phyloP scores from a whole-genome alignment of 2,329 filamentous ascomycete species.

The Phyllosticta citrichinensis region DNA sequence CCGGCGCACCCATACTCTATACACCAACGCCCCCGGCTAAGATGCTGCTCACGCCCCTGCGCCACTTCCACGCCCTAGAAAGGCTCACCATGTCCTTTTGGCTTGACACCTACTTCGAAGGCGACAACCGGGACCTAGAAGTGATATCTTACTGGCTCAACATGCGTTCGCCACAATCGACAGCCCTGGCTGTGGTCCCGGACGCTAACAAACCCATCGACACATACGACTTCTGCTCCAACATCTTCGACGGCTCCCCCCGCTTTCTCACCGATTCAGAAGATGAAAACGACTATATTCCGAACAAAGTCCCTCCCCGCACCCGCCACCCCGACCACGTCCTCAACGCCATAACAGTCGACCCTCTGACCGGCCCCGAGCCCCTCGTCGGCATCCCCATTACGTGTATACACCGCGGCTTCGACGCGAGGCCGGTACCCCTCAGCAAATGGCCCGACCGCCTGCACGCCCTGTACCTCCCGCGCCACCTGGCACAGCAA shows the following conservation, averaged over 20 bases:
- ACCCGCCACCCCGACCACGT: background rate
- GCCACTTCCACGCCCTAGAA: conserved; percentile 33
- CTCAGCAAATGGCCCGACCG: conserved; percentile 29
- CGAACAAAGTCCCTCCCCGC: background rate
- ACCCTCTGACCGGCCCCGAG: conserved; percentile 21
- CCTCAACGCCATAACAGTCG: conserved; percentile 10
- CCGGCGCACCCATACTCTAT: conserved; percentile 33
- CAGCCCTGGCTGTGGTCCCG: conserved; percentile 24
- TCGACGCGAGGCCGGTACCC: conserved; percentile 12
- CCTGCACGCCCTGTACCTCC: conserved; percentile 30
- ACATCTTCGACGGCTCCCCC: background rate
- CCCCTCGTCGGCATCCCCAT: conserved; percentile 8
- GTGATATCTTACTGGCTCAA: conserved; percentile 37
- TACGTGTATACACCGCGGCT: background rate
- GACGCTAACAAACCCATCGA: background rate
- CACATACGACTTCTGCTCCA: background rate
- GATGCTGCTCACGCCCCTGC: conserved; percentile 29
- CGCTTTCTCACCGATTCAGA: background rate
- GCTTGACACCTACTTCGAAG: conserved; percentile 32
- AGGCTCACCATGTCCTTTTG: conserved; percentile 33
- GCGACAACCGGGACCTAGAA: conserved; percentile 28
- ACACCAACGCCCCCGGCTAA: conserved; percentile 27
- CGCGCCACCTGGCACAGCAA: conserved; percentile 30
- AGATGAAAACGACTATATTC: background rate
- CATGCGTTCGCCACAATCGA: conserved; percentile 27